These are phyloP conservation scores for Fusarium bulbicola DNA, from an alignment of 2,329 filamentous ascomycete species.

Conservation along the genomic window DNA sequence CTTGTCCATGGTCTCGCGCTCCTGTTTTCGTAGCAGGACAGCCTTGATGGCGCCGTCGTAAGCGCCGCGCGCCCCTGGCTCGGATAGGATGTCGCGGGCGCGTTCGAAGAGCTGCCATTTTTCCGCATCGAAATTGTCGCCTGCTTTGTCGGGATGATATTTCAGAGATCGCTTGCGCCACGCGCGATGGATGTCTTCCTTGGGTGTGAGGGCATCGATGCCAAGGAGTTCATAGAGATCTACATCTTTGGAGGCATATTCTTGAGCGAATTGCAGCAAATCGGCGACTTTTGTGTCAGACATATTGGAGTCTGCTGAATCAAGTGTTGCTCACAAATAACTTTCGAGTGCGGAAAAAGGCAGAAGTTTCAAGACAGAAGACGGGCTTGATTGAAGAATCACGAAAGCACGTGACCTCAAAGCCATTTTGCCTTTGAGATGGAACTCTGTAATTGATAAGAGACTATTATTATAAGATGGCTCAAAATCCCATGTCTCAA, in stretches of 20 bases:
- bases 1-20: constrained; percentile 78
- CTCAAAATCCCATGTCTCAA: neutral
- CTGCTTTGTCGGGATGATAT: constrained; percentile 93
- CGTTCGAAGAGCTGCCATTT: constrained; percentile 88
- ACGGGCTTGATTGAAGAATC: constrained; percentile 15
- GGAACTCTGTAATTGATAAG: neutral
- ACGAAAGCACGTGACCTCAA: constrained; percentile 27
- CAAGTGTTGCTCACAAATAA: neutral
- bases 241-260: constrained; percentile 67
- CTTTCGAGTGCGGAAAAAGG: neutral
- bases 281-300: constrained; percentile 54
- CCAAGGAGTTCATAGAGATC: constrained; percentile 84
- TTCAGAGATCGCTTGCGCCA: constrained; percentile 88
- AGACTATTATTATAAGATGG: neutral
- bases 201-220: constrained; percentile 69
- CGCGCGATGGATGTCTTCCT: constrained; percentile 81
- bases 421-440: neutral
- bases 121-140: constrained; percentile 75
- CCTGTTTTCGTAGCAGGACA: constrained; percentile 72
- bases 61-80: constrained; percentile 73
- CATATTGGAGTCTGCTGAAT: constrained; percentile 39
- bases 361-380: neutral
- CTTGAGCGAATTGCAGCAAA: constrained; percentile 62
- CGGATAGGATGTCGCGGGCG: constrained; percentile 84
- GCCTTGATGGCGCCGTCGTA: constrained; percentile 84